A percentile compares a stretch with the other conserved stretches of the same genome.
These are phyloP conservation scores for Populus trichocarpa DNA, from an alignment of 441 rosid genomes.

Conservation along the genomic window DNA sequence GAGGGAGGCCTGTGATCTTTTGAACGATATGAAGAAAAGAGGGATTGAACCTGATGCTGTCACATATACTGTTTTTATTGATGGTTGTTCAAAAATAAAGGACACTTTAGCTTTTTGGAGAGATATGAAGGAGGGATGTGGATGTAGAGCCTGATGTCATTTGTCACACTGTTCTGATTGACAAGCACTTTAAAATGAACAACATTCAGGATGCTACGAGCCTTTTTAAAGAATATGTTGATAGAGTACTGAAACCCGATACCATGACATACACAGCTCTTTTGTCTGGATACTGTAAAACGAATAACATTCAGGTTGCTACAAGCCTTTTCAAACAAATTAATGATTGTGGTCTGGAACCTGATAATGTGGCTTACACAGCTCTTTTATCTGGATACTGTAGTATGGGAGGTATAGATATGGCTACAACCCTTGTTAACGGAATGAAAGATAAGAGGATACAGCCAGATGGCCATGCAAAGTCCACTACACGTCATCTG, in stretches of 20 bases:
- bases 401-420: slow-evolving; percentile 29
- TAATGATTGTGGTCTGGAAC: slow-evolving; percentile 50
- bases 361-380: slow-evolving; percentile 55
- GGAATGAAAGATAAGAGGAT: slow-evolving; percentile 39
- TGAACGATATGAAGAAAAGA: slow-evolving; percentile 53
- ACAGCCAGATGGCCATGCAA: slow-evolving; percentile 16
- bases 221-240: slow-evolving; percentile 11
- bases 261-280: slow-evolving; percentile 22
- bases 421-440: slow-evolving; percentile 37
- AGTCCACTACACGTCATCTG: neutral
- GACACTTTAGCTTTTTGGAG: slow-evolving; percentile 25
- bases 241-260: slow-evolving; percentile 56
- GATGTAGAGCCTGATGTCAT: slow-evolving; percentile 43
- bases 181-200: slow-evolving; percentile 22
- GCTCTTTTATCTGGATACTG: slow-evolving; percentile 49
- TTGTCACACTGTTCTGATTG: slow-evolving; percentile 31
- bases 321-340: slow-evolving; percentile 38
- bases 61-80: slow-evolving; percentile 55
- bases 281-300: slow-evolving; percentile 12
- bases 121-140: slow-evolving; percentile 2
- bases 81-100: slow-evolving; percentile 30
- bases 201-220: slow-evolving; percentile 21
- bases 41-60: slow-evolving; percentile 57
- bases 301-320: slow-evolving; percentile 13
- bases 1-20: slow-evolving; percentile 38